Evolutionary conservation across 1,284 basidiomycete genomes (phyloP), one percentile per base, ranked within the genome.

Genomic region (Austropuccinia psidii): DNA sequence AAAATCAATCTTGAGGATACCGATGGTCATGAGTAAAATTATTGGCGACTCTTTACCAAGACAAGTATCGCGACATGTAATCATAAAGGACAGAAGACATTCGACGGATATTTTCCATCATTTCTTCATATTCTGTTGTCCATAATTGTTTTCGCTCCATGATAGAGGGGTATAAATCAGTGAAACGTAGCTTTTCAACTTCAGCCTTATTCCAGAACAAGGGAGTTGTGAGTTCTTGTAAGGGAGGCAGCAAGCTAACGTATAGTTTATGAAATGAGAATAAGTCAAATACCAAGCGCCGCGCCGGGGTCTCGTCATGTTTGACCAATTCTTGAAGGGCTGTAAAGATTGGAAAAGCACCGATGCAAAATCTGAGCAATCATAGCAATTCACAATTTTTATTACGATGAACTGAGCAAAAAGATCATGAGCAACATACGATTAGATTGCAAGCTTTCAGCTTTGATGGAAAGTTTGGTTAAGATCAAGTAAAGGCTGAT

Each of bases 181-280:
- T 62, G 11, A 47, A 54, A 17, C 58, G 57, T 27, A 72, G 24
- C 24, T 29, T 62, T 11, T 52, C 58, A 5, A 72, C 17, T 31
- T 72, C 68, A 24, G 31, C 15, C 8, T 45, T 6, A 35, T 21
- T 72, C 68, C 68, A 72, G 31, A 47, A 72, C 6, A 72, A 41
- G 13, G 68, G 68, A 5, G 68, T 72, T 43, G 62, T 50, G 31
- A 72, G 15, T n/a, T 60, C 24, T 37, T 50, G 24, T 11, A 19
- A 13, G 27, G 19, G 9, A 8, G 68, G 68, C 37, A 72, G 35
- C 15, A 62, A 43, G 27, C 35, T 29, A 17, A 72, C 68, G 39
- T 72, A 72, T 50, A 35, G 41, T 24, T 50, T 19, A 21, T 72
- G 68, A 47, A 72, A 60, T 29, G 55, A 60, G 47, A 72, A 72